Evolutionary conservation across 106 monocot genomes (phyloP).

Genomic region (Vanilla planifolia): DNA sequence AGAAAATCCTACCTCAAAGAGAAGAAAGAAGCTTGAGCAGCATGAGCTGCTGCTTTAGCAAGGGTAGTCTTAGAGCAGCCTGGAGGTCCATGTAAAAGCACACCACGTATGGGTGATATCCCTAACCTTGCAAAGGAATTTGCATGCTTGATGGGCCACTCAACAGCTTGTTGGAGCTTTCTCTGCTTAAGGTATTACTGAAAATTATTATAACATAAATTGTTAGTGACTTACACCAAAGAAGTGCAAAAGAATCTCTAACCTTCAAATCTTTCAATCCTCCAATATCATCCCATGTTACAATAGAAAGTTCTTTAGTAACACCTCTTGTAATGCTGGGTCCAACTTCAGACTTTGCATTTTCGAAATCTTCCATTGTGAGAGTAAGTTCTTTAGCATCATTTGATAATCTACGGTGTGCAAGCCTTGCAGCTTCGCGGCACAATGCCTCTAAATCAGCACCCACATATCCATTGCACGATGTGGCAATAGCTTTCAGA

Average conservation of each 20-base stretch:
- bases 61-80: slow-evolving; percentile 98
- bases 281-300: slow-evolving; percentile 96
- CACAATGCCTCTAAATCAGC: slow-evolving; percentile 84
- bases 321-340: slow-evolving; percentile 85
- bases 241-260: background rate
- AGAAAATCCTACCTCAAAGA: slow-evolving; percentile 56
- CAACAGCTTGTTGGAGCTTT: slow-evolving; percentile 82
- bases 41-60: slow-evolving; percentile 90
- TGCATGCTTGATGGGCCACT: slow-evolving; percentile 90
- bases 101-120: slow-evolving; percentile 74
- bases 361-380: slow-evolving; percentile 71
- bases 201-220: slow-evolving; percentile 6
- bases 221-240: background rate
- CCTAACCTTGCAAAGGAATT: slow-evolving; percentile 67
- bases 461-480: slow-evolving; percentile 93
- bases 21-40: slow-evolving; percentile 87
- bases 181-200: slow-evolving; percentile 36
- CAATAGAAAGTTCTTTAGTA: slow-evolving; percentile 64
- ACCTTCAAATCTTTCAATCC: slow-evolving; percentile 91
- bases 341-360: slow-evolving; percentile 54
- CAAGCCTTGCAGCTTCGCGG: slow-evolving; percentile 61
- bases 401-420: slow-evolving; percentile 38
- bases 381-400: slow-evolving; percentile 14
- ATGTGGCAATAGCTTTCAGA: slow-evolving; percentile 67
- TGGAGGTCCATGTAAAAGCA: slow-evolving; percentile 92